Conservation (phyloP, 306 rosid species). For the Glycyrrhiza uralensis region DNA sequence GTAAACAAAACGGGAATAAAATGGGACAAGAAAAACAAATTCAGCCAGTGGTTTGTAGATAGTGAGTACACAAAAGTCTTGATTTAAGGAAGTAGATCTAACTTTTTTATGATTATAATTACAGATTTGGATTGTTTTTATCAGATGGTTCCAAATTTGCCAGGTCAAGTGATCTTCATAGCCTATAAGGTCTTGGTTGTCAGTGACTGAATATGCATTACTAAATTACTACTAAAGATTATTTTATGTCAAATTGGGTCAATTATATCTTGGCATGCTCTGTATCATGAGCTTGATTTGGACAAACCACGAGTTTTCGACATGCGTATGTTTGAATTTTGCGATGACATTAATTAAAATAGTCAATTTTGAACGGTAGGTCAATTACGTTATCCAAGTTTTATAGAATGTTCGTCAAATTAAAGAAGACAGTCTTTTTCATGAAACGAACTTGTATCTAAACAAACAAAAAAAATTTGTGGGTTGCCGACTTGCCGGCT, state of each 20-base stretch:
- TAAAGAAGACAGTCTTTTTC: conserved; percentile 18
- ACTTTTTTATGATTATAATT: conserved; percentile 11
- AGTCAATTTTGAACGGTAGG: neutral
- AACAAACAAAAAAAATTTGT: too few species aligned
- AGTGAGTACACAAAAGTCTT: neutral
- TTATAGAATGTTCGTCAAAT: conserved; percentile 33
- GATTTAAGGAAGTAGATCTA: neutral
- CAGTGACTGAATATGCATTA: neutral
- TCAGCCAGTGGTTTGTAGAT: neutral
- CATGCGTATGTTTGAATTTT: conserved; percentile 7
- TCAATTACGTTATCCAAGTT: conserved; percentile 27
- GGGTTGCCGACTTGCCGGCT: neutral
- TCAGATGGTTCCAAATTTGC: conserved; percentile 10
- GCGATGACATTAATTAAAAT: neutral
- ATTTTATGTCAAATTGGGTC: conserved; percentile 26
- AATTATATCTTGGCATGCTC: neutral
- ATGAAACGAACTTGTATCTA: neutral
- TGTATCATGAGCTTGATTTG: neutral
- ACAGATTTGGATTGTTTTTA: conserved; percentile 21
- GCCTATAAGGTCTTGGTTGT: neutral
- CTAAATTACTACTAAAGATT: neutral
- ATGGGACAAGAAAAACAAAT: neutral
- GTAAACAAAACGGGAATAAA: neutral
- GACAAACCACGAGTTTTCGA: conserved; percentile 5
- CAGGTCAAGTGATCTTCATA: conserved; percentile 24